These are phyloP conservation scores for Chaetomiaceae sp. DNA, from an alignment of 2,329 filamentous ascomycete species.

Conservation along the genomic window DNA sequence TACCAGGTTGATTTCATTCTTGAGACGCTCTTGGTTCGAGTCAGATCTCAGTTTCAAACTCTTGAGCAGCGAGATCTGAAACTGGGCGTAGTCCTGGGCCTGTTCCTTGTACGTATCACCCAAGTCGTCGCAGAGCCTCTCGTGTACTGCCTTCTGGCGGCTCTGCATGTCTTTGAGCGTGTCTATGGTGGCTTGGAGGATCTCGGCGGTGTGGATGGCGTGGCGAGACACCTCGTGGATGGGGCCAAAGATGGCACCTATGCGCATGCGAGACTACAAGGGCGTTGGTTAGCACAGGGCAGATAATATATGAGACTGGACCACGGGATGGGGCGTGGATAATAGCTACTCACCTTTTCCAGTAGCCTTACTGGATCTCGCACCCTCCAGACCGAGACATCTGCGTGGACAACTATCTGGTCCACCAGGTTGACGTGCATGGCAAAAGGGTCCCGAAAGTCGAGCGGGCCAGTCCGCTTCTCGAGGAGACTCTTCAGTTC, in stretches of 20 bases:
- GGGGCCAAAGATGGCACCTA: slow-evolving; percentile 13
- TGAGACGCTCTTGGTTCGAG: slow-evolving; percentile 17
- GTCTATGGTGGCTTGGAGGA: slow-evolving; percentile 15
- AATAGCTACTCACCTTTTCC: slow-evolving; percentile 16
- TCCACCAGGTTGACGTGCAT: slow-evolving; percentile 20
- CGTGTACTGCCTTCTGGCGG: slow-evolving; percentile 9
- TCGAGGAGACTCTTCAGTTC: slow-evolving; percentile 2
- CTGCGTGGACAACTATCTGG: slow-evolving; percentile 15
- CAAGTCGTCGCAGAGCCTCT: not conserved
- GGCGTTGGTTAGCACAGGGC: no score
- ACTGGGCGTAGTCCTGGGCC: slow-evolving; percentile 18
- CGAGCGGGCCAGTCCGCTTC: not conserved
- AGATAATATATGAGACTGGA: no score
- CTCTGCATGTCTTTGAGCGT: slow-evolving; percentile 15
- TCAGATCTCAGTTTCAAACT: slow-evolving; percentile 19
- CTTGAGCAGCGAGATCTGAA: slow-evolving; percentile 18
- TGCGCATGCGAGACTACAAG: slow-evolving; percentile 11
- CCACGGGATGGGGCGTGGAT: no score
- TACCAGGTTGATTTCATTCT: slow-evolving; percentile 20
- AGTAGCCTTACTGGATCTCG: slow-evolving; percentile 20
- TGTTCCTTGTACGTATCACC: slow-evolving; percentile 15
- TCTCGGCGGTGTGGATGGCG: slow-evolving; percentile 19
- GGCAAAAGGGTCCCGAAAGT: slow-evolving; percentile 18
- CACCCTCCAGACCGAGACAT: slow-evolving; percentile 21
- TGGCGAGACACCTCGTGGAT: slow-evolving; percentile 21